Conservation (phyloP, 2,329 filamentous ascomycete species). For the Aspergillus sp. region DNA sequence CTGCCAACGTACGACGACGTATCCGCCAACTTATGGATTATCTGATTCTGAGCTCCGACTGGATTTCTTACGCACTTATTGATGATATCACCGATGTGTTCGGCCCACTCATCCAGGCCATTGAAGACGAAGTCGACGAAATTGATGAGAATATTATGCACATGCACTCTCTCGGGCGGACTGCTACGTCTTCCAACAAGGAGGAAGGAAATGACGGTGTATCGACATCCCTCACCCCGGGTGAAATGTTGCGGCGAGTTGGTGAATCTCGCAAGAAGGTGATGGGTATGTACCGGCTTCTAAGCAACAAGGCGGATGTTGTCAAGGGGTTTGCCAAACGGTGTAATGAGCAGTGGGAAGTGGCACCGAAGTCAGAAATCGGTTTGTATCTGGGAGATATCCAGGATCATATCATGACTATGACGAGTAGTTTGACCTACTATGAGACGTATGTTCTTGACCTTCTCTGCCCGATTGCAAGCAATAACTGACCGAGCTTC, state of each 20-base stretch:
- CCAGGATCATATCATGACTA: slow-evolving; percentile 97
- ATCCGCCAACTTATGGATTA: slow-evolving; percentile 94
- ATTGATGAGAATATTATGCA: slow-evolving; percentile 89
- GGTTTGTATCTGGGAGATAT: slow-evolving; percentile 98
- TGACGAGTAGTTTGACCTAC: slow-evolving; percentile 93
- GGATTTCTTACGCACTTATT: slow-evolving; percentile 97
- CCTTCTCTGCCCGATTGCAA: background rate
- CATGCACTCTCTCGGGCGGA: slow-evolving; percentile 60
- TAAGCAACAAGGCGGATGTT: slow-evolving; percentile 97
- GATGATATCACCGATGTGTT: slow-evolving; percentile 98
- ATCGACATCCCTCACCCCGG: slow-evolving; percentile 45
- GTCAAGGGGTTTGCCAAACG: slow-evolving; percentile 99
- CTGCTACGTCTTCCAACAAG: slow-evolving; percentile 30
- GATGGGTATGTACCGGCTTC: slow-evolving; percentile 86
- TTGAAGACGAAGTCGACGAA: slow-evolving; percentile 94
- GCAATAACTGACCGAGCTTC: too few relatives aligned
- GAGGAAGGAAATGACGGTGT: slow-evolving; percentile 28
- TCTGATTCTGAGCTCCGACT: slow-evolving; percentile 86
- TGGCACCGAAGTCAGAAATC: slow-evolving; percentile 91
- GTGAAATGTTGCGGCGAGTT: slow-evolving; percentile 87
- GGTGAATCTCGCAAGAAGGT: slow-evolving; percentile 96
- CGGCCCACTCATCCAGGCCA: slow-evolving; percentile 81
- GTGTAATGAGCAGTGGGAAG: slow-evolving; percentile 97
- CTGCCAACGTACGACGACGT: slow-evolving; percentile 88
- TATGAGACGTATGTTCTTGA: slow-evolving; percentile 75